Evolutionary conservation across 2,329 filamentous ascomycete genomes (phyloP).

Genomic region (Fusarium agapanthi): DNA sequence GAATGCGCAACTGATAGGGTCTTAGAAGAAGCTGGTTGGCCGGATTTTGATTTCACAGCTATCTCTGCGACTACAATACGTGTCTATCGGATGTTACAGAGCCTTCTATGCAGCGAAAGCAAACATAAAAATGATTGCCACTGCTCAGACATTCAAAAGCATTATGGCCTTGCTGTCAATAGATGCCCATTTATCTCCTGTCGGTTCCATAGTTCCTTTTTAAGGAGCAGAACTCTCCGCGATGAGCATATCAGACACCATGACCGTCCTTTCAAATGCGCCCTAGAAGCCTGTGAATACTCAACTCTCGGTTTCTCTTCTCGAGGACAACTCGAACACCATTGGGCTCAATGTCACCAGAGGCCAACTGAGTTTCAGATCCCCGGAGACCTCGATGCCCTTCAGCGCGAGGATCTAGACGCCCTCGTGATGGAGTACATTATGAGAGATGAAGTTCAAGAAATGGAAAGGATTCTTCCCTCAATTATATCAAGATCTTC

Average conservation of each 20-base stretch:
- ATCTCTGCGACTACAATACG: not conserved
- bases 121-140: not conserved
- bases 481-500: not conserved
- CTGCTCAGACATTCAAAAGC: not conserved
- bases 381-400: rapidly evolving
- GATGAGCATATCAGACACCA: not conserved
- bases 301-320: not conserved
- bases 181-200: not conserved
- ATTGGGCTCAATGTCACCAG: not conserved
- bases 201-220: rapidly evolving
- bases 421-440: not conserved
- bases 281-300: not conserved
- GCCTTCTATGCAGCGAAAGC: not conserved
- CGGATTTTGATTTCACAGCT: not conserved
- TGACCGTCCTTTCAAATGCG: not conserved
- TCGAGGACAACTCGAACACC: not conserved
- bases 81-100: not conserved
- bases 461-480: not conserved
- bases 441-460: not conserved
- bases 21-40: not conserved
- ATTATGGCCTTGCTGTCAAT: not conserved
- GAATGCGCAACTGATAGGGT: rapidly evolving
- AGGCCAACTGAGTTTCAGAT: not conserved
- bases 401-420: not conserved
- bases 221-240: not conserved